Evolutionary conservation across 352 stramenopile species (phyloP).

Genomic region (Phytopythium aichiense): DNA sequence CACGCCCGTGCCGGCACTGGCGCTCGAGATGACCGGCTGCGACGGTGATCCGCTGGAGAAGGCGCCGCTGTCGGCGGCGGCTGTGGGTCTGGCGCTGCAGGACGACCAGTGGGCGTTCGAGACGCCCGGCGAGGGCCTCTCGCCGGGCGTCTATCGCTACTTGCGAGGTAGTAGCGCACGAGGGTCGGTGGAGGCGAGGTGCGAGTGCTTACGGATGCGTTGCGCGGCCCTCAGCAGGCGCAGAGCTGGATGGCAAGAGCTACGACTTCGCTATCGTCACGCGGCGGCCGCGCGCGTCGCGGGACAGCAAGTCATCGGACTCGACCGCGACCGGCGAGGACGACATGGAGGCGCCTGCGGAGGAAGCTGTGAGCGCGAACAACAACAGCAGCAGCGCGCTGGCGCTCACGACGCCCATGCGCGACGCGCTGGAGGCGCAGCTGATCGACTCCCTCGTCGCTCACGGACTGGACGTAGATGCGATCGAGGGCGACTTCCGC

Average conservation of each 20-base stretch:
- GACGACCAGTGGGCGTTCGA: slow-evolving; percentile 57
- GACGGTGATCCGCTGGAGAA: slow-evolving; percentile 7
- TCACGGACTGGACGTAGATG: slow-evolving; percentile 64
- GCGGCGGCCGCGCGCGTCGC: slow-evolving; percentile 20
- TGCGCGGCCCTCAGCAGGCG: slow-evolving; percentile 9
- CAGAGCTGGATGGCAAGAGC: slow-evolving; percentile 37
- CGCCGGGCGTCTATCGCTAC: slow-evolving; percentile 48
- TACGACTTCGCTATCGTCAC: slow-evolving; percentile 84
- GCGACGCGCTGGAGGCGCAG: slow-evolving; percentile 20
- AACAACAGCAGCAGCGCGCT: neutral
- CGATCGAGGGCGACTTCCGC: slow-evolving; percentile 72
- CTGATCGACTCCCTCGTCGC: slow-evolving; percentile 61
- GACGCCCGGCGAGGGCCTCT: slow-evolving; percentile 28
- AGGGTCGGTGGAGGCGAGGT: neutral
- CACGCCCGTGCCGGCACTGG: slow-evolving; percentile 15
- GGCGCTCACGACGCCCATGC: slow-evolving; percentile 2
- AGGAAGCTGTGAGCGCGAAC: neutral
- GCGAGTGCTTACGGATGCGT: neutral
- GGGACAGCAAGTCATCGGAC: slow-evolving; percentile 14
- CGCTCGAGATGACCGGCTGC: slow-evolving; percentile 7
- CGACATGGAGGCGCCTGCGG: neutral
- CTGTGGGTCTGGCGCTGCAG: slow-evolving; percentile 49
- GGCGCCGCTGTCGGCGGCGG: slow-evolving; percentile 42
- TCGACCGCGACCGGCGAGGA: neutral
- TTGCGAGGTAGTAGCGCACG: slow-evolving; percentile 24